Base-by-base conservation (phyloP, 1,139 yeast species). In the Yamadazyma friedrichii region DNA sequence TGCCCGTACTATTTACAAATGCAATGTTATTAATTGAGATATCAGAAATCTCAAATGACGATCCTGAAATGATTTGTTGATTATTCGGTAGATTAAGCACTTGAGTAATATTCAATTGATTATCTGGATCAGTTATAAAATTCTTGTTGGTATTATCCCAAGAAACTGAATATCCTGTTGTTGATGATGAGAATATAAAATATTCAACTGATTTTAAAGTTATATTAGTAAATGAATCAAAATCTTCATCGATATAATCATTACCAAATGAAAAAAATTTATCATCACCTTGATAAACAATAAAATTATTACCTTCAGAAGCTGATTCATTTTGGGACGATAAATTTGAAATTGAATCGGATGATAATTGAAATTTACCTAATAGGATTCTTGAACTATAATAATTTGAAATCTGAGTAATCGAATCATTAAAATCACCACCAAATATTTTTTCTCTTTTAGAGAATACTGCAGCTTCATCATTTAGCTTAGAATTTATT, bases 261-360 rank as follows among this genome's bases (percentile, higher is more conserved):
- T 72, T 67, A 3, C 77, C 76, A 45, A 74, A 67, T 2, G 76
- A 59, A 55, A 58, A 59, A 69, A 71, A 61, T 27, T 58, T 51
- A 28, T 57, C 48, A 22, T 58, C 51, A n/a, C n/a, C 24, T 39
- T 52, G 54, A 17, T 60, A 47, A 8, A 50, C 16, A 3, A 70
- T 74, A 48, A 70, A 60, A 43, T 72, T 72, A 46, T 64, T 61
- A 22, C 67, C 65, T 9, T 56, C 40, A 2, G 55, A 43, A 0
- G 51, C 50, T 1, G 73, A 41, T 3, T 53, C 47, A 47, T 69
- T 70, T 6, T 53, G 44, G 31, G 62, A 54, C 0, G 73, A 56
- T 39, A 69, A 53, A 43, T 70, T 62, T n/a, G 43, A 39, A 30
- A 62, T 49, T 16, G 49, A 43, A 13, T 60, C 51, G 0, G 58